Conservation (phyloP, 2,329 filamentous ascomycete species). For the Fonsecaea pedrosoi region DNA sequence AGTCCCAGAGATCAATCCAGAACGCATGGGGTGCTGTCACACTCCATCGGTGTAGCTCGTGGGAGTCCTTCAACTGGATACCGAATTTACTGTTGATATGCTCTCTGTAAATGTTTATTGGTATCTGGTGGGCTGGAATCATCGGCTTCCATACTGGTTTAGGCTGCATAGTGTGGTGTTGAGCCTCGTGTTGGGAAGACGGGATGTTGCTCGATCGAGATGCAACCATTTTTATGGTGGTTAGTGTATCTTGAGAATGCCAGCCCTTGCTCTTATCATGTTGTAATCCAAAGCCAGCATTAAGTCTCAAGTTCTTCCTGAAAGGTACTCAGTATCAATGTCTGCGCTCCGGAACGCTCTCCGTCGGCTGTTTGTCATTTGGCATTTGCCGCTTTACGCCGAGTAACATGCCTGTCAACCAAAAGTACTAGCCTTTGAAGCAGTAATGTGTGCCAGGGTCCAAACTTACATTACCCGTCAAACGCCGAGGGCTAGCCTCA, state of each 20-base stretch:
- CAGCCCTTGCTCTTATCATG: background rate
- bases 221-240: slow-evolving; percentile 3
- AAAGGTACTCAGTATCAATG: background rate
- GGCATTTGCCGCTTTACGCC: background rate
- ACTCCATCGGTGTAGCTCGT: slow-evolving; percentile 50
- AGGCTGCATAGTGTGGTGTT: background rate
- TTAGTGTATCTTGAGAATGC: background rate
- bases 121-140: slow-evolving; percentile 6
- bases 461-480: background rate
- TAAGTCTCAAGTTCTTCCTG: background rate
- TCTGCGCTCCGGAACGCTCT: background rate
- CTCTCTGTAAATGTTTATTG: slow-evolving; percentile 17
- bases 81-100: slow-evolving; percentile 16
- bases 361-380: background rate
- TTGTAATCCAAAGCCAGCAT: background rate
- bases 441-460: background rate
- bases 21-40: slow-evolving; percentile 49
- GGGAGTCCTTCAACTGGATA: slow-evolving; percentile 32
- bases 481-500: background rate
- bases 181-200: background rate
- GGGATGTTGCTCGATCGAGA: background rate
- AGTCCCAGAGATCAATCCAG: slow-evolving; percentile 51
- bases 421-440: background rate
- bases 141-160: slow-evolving; percentile 17
- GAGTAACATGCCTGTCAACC: background rate